Conservation (phyloP, 2,329 filamentous ascomycete species). For the Botrytis galanthina region DNA sequence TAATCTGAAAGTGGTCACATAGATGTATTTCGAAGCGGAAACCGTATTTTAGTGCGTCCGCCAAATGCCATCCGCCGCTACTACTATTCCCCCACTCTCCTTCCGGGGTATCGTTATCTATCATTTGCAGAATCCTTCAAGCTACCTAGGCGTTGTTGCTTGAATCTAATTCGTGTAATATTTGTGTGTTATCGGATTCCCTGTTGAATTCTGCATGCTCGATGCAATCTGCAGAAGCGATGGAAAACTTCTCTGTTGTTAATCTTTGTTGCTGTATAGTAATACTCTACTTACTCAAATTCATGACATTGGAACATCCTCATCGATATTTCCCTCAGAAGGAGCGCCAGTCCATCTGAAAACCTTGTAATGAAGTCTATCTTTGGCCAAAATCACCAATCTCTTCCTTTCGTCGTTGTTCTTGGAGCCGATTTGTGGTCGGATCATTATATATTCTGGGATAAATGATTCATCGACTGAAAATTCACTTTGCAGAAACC, state of each 20-base stretch:
- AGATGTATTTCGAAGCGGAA: not conserved
- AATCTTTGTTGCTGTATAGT: not conserved
- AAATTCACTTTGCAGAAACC: constrained; percentile 26
- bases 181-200: not conserved
- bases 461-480: constrained; percentile 26
- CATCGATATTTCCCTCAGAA: constrained; percentile 13
- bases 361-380: constrained; percentile 35
- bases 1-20: not conserved
- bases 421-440: constrained; percentile 20
- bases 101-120: not conserved
- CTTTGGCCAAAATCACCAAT: constrained; percentile 33
- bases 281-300: not conserved
- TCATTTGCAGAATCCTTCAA: not conserved
- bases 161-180: not conserved
- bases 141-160: not conserved
- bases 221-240: not conserved
- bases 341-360: constrained; percentile 24
- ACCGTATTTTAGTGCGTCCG: not conserved
- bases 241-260: not conserved
- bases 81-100: not conserved
- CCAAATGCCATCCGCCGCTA: not conserved
- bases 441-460: constrained; percentile 32
- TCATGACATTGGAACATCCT: constrained; percentile 33
- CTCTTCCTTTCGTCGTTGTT: constrained; percentile 26
- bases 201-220: not conserved